Evolutionary conservation across 768 basidiomycete species (phyloP).

Genomic region (Mrakia gelida): DNA sequence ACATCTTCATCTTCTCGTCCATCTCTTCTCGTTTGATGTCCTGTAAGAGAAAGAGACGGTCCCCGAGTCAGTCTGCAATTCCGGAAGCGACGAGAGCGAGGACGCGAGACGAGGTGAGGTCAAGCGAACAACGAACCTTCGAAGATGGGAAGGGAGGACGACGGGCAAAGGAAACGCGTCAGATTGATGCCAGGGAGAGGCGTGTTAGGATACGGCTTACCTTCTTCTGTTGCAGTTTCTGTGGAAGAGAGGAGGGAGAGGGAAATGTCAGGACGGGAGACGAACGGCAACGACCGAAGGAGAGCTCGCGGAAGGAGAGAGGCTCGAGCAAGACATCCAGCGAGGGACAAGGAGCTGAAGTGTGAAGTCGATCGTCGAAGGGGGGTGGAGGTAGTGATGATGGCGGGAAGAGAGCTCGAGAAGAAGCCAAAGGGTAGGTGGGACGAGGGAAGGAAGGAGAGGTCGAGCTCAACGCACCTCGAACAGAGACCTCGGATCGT

Average conservation of each 20-base stretch:
- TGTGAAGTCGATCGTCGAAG: not conserved
- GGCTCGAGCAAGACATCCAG: not conserved
- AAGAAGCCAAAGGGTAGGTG: not conserved
- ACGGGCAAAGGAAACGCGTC: not conserved
- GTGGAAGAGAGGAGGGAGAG: not conserved
- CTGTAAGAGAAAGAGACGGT: constrained; percentile 32
- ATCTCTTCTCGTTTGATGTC: constrained; percentile 46
- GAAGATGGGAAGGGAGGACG: not conserved
- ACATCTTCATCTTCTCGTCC: constrained; percentile 47
- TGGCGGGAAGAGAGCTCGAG: not conserved
- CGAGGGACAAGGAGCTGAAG: not conserved
- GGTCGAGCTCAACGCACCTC: constrained; percentile 38
- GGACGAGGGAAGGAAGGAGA: not conserved
- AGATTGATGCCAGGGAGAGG: too few relatives aligned
- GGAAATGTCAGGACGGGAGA: not conserved
- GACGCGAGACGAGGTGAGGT: not conserved
- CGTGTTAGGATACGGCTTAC: constrained; percentile 29
- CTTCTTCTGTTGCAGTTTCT: constrained; percentile 42
- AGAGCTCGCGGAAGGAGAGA: not conserved
- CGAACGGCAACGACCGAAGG: not conserved
- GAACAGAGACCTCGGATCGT: constrained; percentile 45
- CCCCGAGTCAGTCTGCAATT: not conserved
- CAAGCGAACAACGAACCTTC: not conserved
- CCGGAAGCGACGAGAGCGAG: not conserved
- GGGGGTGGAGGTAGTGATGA: not conserved